phyloP scores from a whole-genome alignment of 306 rosid genomes.

The Vicia faba region DNA sequence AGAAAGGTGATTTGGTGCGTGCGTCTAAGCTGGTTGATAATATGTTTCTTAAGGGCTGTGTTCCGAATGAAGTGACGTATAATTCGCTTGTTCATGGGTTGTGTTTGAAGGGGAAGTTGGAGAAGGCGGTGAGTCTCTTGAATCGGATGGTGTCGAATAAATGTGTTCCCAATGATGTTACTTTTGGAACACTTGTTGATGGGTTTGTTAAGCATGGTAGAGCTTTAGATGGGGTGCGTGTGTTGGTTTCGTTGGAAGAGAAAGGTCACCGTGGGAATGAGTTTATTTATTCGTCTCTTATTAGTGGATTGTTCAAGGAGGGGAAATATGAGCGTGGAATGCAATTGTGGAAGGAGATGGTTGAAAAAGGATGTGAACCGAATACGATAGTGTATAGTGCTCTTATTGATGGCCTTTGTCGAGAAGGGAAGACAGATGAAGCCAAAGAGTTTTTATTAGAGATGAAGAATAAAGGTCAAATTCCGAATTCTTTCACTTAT shows the following conservation, averaged over 20 bases:
- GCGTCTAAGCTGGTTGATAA: slow-evolving; percentile 84
- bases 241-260: slow-evolving; percentile 70
- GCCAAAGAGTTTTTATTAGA: slow-evolving; percentile 61
- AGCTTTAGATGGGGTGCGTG: slow-evolving; percentile 59
- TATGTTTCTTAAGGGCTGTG: slow-evolving; percentile 91
- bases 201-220: slow-evolving; percentile 88
- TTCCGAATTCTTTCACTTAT: slow-evolving; percentile 75
- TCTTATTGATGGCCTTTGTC: slow-evolving; percentile 84
- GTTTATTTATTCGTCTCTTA: slow-evolving; percentile 74
- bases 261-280: slow-evolving; percentile 73
- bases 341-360: slow-evolving; percentile 78
- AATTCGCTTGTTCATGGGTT: slow-evolving; percentile 81
- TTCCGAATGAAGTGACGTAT: slow-evolving; percentile 81
- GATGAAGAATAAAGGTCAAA: slow-evolving; percentile 61
- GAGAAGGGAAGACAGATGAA: slow-evolving; percentile 70
- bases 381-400: slow-evolving; percentile 74
- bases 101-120: slow-evolving; percentile 85
- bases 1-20: slow-evolving; percentile 76
- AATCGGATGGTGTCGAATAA: slow-evolving; percentile 67
- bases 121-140: slow-evolving; percentile 76
- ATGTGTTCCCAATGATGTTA: slow-evolving; percentile 82
- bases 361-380: slow-evolving; percentile 63
- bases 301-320: slow-evolving; percentile 88
- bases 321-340: slow-evolving; percentile 66
- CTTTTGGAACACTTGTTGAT: slow-evolving; percentile 80